These are phyloP conservation scores for Tylopilus intermedius DNA, from an alignment of 768 basidiomycete genomes.

Conservation along the genomic window DNA sequence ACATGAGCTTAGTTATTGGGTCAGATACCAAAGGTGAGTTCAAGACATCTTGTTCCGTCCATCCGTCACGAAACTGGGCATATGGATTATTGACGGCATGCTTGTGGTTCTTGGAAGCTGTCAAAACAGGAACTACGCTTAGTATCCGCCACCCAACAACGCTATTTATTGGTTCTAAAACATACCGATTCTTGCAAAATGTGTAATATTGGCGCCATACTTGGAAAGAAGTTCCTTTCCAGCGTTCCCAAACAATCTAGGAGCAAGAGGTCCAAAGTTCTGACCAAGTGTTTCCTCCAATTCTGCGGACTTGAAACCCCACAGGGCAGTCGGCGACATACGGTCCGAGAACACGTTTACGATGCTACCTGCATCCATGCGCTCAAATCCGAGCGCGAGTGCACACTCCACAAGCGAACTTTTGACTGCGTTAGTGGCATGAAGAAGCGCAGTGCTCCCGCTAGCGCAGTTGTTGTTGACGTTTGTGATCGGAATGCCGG, in stretches of 20 bases:
- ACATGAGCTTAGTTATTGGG: conserved; percentile 58
- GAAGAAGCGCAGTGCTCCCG: conserved; percentile 67
- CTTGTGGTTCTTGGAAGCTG: conserved; percentile 76
- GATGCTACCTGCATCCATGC: conserved; percentile 67
- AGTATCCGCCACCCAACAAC: neutral
- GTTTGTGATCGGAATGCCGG: conserved; percentile 75
- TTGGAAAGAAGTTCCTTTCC: conserved; percentile 67
- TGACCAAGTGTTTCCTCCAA: conserved; percentile 46
- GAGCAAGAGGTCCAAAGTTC: conserved; percentile 63
- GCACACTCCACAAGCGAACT: conserved; percentile 64
- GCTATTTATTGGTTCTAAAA: neutral
- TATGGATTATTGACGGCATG: conserved; percentile 81
- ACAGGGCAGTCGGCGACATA: conserved; percentile 42
- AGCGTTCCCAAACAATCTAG: conserved; percentile 68
- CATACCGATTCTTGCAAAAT: conserved; percentile 71
- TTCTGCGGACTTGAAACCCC: conserved; percentile 34
- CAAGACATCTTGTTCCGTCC: conserved; percentile 68
- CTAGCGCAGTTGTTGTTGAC: conserved; percentile 85
- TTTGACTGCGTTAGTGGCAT: conserved; percentile 64
- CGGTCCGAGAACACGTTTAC: conserved; percentile 54
- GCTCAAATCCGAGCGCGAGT: conserved; percentile 78
- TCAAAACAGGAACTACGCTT: too few species aligned
- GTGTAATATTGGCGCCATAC: conserved; percentile 58
- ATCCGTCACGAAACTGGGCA: conserved; percentile 77
- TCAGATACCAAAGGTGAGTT: conserved; percentile 12